phyloP scores from a whole-genome alignment of 148 eudicot species.

The Chenopodium quinoa region DNA sequence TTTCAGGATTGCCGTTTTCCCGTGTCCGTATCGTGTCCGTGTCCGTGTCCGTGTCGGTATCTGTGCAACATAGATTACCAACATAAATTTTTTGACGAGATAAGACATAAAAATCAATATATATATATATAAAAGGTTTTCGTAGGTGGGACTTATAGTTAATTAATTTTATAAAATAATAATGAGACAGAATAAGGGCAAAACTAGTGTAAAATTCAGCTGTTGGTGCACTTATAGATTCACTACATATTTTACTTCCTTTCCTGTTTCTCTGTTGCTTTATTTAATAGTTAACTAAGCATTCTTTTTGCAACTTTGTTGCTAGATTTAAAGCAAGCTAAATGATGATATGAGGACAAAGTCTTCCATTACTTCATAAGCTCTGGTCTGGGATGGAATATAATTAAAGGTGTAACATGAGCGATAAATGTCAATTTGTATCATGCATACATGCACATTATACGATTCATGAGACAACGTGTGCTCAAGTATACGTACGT shows the following conservation, averaged over 20 bases:
- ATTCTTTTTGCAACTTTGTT: neutral
- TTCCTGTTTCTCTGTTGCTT: neutral
- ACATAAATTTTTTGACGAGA: no score
- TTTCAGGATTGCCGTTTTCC: no score
- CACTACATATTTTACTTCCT: neutral
- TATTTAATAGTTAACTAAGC: no score
- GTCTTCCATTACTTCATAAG: neutral
- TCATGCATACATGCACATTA: neutral
- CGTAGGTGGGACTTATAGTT: neutral
- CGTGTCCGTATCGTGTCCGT: no score
- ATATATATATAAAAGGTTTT: neutral
- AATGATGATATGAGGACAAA: neutral
- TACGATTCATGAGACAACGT: no score
- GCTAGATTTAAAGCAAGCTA: neutral
- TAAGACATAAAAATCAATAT: no score
- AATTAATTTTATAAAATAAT: no score
- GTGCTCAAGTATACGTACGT: no score
- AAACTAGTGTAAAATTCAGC: neutral
- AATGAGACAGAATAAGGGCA: neutral
- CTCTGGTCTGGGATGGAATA: neutral
- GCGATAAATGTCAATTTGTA: no score
- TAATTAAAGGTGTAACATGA: no score
- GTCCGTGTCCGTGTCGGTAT: no score
- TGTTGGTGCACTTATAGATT: slow-evolving; percentile 2
- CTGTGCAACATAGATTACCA: no score